Evolutionary conservation across 257 asterid genomes (phyloP).

Genomic region (Nicotiana knightiana): DNA sequence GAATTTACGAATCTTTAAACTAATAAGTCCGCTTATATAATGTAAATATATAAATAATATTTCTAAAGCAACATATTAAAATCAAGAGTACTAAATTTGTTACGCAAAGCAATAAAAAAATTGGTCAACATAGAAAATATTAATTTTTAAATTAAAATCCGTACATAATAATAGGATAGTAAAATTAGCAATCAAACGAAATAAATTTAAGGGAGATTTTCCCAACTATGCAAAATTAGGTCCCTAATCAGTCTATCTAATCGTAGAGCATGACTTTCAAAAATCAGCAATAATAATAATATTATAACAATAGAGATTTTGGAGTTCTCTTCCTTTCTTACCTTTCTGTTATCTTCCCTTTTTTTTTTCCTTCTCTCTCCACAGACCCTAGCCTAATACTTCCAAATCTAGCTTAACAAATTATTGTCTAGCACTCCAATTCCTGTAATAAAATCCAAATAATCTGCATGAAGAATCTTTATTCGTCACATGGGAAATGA

Average conservation of each 20-base stretch:
- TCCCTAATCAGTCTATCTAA: too few species aligned
- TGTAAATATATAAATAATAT: not conserved
- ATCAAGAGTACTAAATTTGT: not conserved
- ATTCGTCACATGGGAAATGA: constrained; percentile 13
- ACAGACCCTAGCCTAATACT: too few species aligned
- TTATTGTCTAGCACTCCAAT: not conserved
- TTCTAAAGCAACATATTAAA: not conserved
- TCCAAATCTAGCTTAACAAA: not conserved
- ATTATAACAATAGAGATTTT: too few species aligned
- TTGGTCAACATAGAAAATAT: not conserved
- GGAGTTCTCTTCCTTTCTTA: too few species aligned
- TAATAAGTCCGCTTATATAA: not conserved
- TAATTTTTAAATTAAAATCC: too few species aligned
- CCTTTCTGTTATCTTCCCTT: too few species aligned
- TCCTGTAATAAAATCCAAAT: not conserved
- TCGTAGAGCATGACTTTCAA: too few species aligned
- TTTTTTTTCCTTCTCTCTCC: too few species aligned
- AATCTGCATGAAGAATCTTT: not conserved
- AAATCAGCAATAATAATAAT: too few species aligned
- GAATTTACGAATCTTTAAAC: not conserved
- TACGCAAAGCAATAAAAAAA: not conserved
- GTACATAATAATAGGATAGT: not conserved
- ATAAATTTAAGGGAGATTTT: too few species aligned
- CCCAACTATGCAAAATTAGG: too few species aligned
- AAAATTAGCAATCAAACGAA: too few species aligned